Percentiles rank a stretch among this genome's conserved stretches.
Evolutionary conservation across 164 flowering plant species (phyloP).

Genomic region (Tinospora cordifolia): DNA sequence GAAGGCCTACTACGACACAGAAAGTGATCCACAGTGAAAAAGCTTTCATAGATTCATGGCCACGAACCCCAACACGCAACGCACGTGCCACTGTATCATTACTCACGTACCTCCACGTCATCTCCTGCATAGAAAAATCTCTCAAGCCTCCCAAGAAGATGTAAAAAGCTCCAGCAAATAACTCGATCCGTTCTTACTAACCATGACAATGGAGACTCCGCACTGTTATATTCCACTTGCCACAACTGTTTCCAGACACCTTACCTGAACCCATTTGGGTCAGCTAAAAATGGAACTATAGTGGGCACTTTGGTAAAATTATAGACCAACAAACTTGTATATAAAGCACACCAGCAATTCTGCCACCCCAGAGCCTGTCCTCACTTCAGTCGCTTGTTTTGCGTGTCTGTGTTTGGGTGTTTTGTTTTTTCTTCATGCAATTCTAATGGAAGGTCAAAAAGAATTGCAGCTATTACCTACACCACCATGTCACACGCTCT

Average conservation of each 20-base stretch:
- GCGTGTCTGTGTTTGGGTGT: neutral
- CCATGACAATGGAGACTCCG: conserved; percentile 17
- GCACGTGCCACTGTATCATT: conserved; percentile 48
- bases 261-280: neutral
- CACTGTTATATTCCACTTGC: neutral
- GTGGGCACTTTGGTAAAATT: conserved; percentile 17
- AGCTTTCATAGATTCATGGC: neutral
- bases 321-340: conserved; percentile 3
- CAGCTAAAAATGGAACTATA: neutral
- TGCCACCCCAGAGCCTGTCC: conserved; percentile 22
- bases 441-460: conserved; percentile 46
- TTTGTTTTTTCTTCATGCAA: neutral
- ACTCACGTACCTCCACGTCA: conserved; percentile 24
- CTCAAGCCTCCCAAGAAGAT: neutral
- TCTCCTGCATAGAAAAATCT: conserved; percentile 6
- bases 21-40: conserved; percentile 16
- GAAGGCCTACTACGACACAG: conserved; percentile 32
- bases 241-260: neutral
- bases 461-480: conserved; percentile 61
- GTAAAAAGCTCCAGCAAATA: conserved; percentile 13
- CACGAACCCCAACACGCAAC: conserved; percentile 1
- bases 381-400: conserved; percentile 5
- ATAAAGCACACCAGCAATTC: conserved; percentile 22
- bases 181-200: conserved; percentile 43
- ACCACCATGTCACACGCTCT: conserved; percentile 26